Conservation (phyloP, 2,329 filamentous ascomycete species). For the Stagonosporopsis tanaceti region DNA sequence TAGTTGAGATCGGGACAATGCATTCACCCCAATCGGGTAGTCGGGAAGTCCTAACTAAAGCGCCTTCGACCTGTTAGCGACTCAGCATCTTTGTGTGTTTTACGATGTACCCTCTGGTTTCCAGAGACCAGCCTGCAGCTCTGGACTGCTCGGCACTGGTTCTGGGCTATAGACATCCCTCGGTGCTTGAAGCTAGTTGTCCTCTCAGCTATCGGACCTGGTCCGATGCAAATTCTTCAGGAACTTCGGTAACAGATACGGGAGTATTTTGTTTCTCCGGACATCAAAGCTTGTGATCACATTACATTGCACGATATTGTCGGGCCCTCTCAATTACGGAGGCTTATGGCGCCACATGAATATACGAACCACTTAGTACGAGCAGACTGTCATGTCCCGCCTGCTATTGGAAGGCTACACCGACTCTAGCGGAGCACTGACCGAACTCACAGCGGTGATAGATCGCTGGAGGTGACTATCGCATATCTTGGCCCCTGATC, state of each 20-base stretch:
- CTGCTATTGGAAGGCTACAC: background rate
- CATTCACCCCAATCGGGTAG: background rate
- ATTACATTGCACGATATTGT: background rate
- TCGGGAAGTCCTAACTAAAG: background rate
- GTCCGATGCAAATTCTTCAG: background rate
- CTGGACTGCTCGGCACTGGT: slow-evolving; percentile 7
- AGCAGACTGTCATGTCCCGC: too few relatives aligned
- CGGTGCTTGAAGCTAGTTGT: slow-evolving; percentile 4
- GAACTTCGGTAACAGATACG: background rate
- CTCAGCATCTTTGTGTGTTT: background rate
- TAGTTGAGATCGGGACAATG: background rate
- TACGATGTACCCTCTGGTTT: background rate
- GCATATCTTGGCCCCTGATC: background rate
- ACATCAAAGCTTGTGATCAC: slow-evolving; percentile 2
- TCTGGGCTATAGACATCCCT: background rate
- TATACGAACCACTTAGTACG: background rate
- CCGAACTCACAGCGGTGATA: background rate
- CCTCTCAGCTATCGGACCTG: background rate
- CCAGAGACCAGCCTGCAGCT: background rate
- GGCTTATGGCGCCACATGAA: background rate
- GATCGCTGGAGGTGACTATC: background rate
- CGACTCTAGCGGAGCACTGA: background rate
- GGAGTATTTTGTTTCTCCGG: background rate
- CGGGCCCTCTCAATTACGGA: background rate
- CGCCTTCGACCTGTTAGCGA: background rate